Base-by-base conservation (phyloP, 306 rosid species). In the Vicia villosa region DNA sequence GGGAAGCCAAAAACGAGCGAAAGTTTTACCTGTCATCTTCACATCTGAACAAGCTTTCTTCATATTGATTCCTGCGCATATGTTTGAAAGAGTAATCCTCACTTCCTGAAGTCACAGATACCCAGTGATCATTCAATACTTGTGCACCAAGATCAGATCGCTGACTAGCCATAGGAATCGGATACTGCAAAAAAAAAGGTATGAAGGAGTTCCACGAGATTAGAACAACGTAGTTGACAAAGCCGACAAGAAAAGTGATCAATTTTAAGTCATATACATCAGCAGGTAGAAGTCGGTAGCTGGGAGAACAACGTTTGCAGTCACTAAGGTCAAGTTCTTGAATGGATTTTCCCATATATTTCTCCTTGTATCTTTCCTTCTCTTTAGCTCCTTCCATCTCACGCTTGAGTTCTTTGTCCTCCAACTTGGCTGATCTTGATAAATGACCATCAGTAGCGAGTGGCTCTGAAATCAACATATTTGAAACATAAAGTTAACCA, bases 21-120 rank as follows among this genome's bases (percentile, higher is more conserved):
- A 64, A 36, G 61, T 60, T 64, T 57, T 83, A 94, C 99, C 99
- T 91, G 83, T 94, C 99, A 87, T 94, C 99, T 83, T 94, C 99
- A 69, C 99, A 94, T 80, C 92, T 81, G 79, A 94, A 94, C 60
- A 94, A 80, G 84, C 95, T 91, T 82, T 94, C 99, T 81, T 94
- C 99, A 49, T 94, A 94, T 70, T 94, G 99, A 84, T 94, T 94
- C 77, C 88, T 85, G 66, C 97, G 96, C 97, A 94, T 94, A 74
- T 94, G 98, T 66, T 94, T 94, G 75, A 94, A 94, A 80, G 99
- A 94, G 83, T 91, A 94, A 81, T 94, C 99, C 87, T 94, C 99
- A 79, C 99, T 91, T 75, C 99, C 99, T 32, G 99, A 94, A 68
- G 99, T 94, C 76, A 94, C 99, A 63, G 99, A 94, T 45, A 94